Conservation (phyloP, 164 flowering plant species). For the Vitis labrusca region DNA sequence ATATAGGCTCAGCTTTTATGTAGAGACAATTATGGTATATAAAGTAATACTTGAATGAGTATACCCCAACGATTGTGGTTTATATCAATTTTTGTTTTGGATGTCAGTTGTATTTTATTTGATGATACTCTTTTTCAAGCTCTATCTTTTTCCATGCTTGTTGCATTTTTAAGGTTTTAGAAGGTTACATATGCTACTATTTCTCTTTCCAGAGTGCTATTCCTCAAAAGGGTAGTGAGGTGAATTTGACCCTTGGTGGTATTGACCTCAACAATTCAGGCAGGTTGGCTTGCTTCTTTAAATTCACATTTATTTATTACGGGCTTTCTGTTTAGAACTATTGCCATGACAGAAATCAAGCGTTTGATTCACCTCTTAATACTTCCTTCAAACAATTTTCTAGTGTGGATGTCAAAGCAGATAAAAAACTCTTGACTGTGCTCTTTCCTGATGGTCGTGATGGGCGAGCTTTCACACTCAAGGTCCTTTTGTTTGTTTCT, state of each 20-base stretch:
- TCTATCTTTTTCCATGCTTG: neutral
- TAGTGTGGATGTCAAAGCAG: constrained; percentile 87
- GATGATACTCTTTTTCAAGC: neutral
- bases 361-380: constrained; percentile 5
- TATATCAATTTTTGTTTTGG: neutral
- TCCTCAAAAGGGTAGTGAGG: constrained; percentile 79
- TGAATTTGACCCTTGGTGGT: constrained; percentile 93
- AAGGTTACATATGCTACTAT: constrained; percentile 5
- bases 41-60: neutral
- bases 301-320: constrained; percentile 5
- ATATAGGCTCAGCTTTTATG: neutral
- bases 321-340: neutral
- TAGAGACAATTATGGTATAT: neutral
- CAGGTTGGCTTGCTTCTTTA: constrained; percentile 64
- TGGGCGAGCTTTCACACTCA: constrained; percentile 94
- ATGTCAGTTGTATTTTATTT: neutral
- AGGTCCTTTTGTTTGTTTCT: constrained; percentile 41
- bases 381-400: constrained; percentile 10
- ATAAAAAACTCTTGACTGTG: constrained; percentile 91
- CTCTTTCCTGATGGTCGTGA: constrained; percentile 95
- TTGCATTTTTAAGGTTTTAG: neutral
- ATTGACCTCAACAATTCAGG: constrained; percentile 99
- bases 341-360: neutral
- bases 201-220: constrained; percentile 58
- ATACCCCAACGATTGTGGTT: neutral